Conservation (phyloP, 805 yeast genomes). For the Barnettozyma vustinii region DNA sequence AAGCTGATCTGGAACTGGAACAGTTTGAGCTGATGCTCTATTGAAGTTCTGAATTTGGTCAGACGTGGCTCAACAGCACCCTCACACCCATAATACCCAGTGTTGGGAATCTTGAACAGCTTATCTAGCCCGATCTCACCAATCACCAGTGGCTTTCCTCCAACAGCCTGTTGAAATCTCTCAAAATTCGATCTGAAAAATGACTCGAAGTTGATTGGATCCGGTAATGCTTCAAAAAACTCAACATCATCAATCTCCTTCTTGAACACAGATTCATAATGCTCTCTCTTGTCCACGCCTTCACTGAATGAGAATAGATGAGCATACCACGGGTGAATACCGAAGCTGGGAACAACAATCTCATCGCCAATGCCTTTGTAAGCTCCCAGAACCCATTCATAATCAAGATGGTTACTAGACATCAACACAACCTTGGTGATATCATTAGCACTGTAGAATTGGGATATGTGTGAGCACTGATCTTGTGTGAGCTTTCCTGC, state of each 20-base stretch:
- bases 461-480: constrained; percentile 3
- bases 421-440: constrained; percentile 29
- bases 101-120: constrained; percentile 57
- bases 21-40: constrained; percentile 61
- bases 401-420: constrained; percentile 43
- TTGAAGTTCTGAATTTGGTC: constrained; percentile 46
- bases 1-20: constrained; percentile 46
- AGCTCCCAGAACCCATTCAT: constrained; percentile 21
- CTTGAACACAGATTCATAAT: constrained; percentile 50
- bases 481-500: constrained; percentile 10
- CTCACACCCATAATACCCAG: constrained; percentile 45
- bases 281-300: constrained; percentile 36
- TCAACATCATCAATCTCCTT: constrained; percentile 26
- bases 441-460: constrained; percentile 4
- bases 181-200: constrained; percentile 24
- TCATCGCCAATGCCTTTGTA: constrained; percentile 17
- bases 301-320: constrained; percentile 46
- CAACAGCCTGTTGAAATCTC: constrained; percentile 8
- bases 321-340: constrained; percentile 91
- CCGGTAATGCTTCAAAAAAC: constrained; percentile 49
- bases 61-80: constrained; percentile 17
- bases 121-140: constrained; percentile 95
- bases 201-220: constrained; percentile 43
- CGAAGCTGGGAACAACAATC: constrained; percentile 43
- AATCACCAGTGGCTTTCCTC: constrained; percentile 34